Conservation (phyloP, 2,329 filamentous ascomycete species). For the Lachnellula suecica region DNA sequence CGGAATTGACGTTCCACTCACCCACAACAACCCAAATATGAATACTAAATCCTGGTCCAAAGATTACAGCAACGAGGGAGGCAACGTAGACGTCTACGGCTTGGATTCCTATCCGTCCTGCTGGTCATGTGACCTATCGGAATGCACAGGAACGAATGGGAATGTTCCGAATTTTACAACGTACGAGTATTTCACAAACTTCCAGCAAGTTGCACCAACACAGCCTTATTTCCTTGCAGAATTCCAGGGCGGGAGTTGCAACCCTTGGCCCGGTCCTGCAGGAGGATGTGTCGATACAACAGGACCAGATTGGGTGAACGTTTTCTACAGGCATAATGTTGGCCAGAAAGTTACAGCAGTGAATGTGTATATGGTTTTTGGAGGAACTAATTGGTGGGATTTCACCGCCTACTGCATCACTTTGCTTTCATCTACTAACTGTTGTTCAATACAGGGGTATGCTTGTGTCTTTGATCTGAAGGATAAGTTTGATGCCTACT, state of each 20-base stretch:
- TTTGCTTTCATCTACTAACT: too few relatives aligned
- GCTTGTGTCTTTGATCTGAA: too few relatives aligned
- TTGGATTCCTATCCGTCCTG: conserved; percentile 47
- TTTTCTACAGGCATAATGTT: conserved; percentile 57
- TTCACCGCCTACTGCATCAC: too few relatives aligned
- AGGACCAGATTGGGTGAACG: conserved; percentile 47
- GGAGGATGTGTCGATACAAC: conserved; percentile 48
- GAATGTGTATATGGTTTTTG: conserved; percentile 52
- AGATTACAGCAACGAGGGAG: conserved; percentile 55
- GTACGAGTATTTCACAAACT: conserved; percentile 56
- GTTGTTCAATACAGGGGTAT: too few relatives aligned
- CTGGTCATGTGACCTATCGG: conserved; percentile 48
- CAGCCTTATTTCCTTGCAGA: conserved; percentile 54
- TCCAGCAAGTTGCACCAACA: conserved; percentile 52
- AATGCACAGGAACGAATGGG: too few relatives aligned
- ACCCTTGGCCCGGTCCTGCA: conserved; percentile 51
- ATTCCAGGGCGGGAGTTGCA: conserved; percentile 53
- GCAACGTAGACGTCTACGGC: conserved; percentile 50
- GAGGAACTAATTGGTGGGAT: conserved; percentile 59
- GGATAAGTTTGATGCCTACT: too few relatives aligned
- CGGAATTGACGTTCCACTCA: conserved; percentile 49
- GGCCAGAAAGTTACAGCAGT: conserved; percentile 48
- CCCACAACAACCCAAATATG: conserved; percentile 51
- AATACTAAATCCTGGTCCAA: conserved; percentile 50
- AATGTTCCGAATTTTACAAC: conserved; percentile 48